These are phyloP conservation scores for Prunus davidiana DNA, from an alignment of 306 rosid genomes.

Conservation along the genomic window DNA sequence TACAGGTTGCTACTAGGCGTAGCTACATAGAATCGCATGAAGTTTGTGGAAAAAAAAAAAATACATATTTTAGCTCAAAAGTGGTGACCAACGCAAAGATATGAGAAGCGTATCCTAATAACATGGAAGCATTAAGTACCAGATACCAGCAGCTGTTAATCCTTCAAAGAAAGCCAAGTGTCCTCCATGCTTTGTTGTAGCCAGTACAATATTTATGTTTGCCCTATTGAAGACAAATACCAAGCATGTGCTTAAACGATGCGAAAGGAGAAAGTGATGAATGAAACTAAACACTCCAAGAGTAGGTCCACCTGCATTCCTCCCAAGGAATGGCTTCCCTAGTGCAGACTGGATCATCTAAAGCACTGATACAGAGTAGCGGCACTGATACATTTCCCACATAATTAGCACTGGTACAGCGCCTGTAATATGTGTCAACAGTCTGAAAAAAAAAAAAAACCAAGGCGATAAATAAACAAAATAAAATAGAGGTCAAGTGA, in stretches of 20 bases:
- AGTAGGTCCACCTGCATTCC: conserved; percentile 83
- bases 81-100: background rate
- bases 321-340: conserved; percentile 99
- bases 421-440: conserved; percentile 91
- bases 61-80: background rate
- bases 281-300: conserved; percentile 9
- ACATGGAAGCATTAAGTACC: conserved; percentile 36
- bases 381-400: conserved; percentile 85
- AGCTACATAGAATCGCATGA: background rate
- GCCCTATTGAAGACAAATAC: conserved; percentile 36
- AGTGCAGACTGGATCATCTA: conserved; percentile 96
- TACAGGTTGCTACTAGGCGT: background rate
- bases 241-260: conserved; percentile 13
- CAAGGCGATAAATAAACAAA: conserved; percentile 18
- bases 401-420: conserved; percentile 64
- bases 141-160: conserved; percentile 67
- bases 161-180: conserved; percentile 91
- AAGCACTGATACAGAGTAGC: conserved; percentile 85
- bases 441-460: conserved; percentile 53
- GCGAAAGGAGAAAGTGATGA: conserved; percentile 4
- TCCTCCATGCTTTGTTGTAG: conserved; percentile 75
- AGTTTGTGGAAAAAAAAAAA: background rate
- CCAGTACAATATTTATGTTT: conserved; percentile 66
- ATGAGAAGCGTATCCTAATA: background rate
- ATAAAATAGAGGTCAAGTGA: conserved; percentile 6